A percentile compares a stretch with the other conserved stretches of the same genome.
Evolutionary conservation across 305 asterid species (phyloP).

Genomic region (Fraxinus sp.): DNA sequence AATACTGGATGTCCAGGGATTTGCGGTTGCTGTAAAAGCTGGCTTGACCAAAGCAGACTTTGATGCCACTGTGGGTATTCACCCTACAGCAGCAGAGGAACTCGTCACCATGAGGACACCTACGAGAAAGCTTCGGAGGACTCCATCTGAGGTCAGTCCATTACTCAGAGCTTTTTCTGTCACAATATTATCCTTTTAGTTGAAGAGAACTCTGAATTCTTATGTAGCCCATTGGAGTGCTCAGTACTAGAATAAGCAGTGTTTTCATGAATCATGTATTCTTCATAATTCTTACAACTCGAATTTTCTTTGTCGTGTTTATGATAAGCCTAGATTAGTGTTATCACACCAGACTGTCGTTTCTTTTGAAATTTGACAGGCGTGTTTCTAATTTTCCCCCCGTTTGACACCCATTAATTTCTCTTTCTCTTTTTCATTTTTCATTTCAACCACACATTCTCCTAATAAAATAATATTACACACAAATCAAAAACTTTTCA

Average conservation of each 20-base stretch:
- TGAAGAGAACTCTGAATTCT: not conserved
- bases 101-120: slow-evolving; percentile 95
- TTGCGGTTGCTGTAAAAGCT: slow-evolving; percentile 90
- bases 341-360: not conserved
- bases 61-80: slow-evolving; percentile 88
- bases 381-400: not conserved
- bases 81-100: slow-evolving; percentile 98
- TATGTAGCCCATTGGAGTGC: not conserved
- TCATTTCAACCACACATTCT: too few relatives aligned
- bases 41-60: slow-evolving; percentile 90
- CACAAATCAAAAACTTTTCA: too few relatives aligned
- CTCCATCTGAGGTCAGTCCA: slow-evolving; percentile 48
- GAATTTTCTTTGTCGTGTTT: not conserved
- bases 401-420: too few relatives aligned
- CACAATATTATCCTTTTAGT: not conserved
- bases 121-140: slow-evolving; percentile 63
- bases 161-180: not conserved
- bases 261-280: not conserved
- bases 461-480: too few relatives aligned
- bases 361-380: not conserved
- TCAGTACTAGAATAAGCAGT: not conserved
- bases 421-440: too few relatives aligned
- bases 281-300: not conserved
- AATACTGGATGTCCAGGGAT: slow-evolving; percentile 57
- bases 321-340: not conserved